Base-by-base conservation (phyloP, 1,284 basidiomycete species). In the Ustilago vetiveriae region DNA sequence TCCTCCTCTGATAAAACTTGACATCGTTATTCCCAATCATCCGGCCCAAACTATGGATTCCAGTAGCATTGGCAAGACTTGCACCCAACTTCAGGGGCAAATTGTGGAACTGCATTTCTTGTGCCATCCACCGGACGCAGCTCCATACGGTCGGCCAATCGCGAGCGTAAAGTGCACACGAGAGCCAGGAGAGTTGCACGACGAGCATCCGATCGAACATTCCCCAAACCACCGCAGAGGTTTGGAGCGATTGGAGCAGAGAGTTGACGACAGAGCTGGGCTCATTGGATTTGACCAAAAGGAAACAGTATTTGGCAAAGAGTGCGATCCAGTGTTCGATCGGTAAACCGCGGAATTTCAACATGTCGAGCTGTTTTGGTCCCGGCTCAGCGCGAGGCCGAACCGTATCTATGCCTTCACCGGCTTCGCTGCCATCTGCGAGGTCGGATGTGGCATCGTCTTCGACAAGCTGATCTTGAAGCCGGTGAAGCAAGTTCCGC, bases 301-400 rank as follows among this genome's bases (percentile, higher is more conserved):
- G 85, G 80, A 95, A 92, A 51, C 89, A 88, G 80, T 96, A 96
- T 92, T 97, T 70, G 10, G 60, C 45, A 72, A 94, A 89, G 19
- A 97, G 80, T 4, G 85, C 84, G 44, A 95, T 82, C 95, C 95
- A 98, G 47, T 91, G 88, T 56, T 91, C 89, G 69, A 93, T 91
- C 2, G 85, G 85, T n/a, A 96, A 85, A 0, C 91, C 90, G 6
- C 94, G 88, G 82, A 95, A 97, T 1, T 68, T 39, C 16, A 53
- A 39, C 63, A 51, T 39, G 26, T 64, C 63, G 19, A 67, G 42
- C 45, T 73, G 67, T 23, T 63, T 59, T 14, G 65, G 64, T 21
- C 54, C 60, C 3, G 54, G 47, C 26, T 58, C 86, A 13, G 24
- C 41, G 27, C 49, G 51, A 3, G 35, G 17, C 9, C 45, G 46